Evolutionary conservation across 345 rosid genomes (phyloP).

Genomic region (Erodium maritimum): DNA sequence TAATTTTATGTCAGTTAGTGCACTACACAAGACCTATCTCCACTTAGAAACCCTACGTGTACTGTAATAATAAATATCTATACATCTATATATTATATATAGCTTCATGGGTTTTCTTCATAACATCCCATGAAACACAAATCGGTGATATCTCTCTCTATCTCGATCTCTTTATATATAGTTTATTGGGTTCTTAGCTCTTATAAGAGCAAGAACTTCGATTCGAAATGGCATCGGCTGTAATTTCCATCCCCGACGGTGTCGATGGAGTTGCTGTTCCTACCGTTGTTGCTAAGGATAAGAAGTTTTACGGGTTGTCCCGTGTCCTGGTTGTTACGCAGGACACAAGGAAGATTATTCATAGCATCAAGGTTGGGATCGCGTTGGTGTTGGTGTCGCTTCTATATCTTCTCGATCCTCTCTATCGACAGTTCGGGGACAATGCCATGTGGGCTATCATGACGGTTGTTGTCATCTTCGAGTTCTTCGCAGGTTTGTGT

Average conservation of each 20-base stretch:
- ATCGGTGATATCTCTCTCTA: no score
- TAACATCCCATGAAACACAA: no score
- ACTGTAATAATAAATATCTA: no score
- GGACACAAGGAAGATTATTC: constrained; percentile 27
- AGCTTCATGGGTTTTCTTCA: no score
- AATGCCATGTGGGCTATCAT: constrained; percentile 79
- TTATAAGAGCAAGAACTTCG: not conserved
- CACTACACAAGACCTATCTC: no score
- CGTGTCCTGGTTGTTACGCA: constrained; percentile 1
- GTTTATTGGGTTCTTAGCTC: no score
- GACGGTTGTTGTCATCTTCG: constrained; percentile 69
- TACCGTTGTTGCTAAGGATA: constrained; percentile 6
- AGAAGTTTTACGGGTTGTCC: not conserved
- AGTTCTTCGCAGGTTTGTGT: constrained; percentile 51
- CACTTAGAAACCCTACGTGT: no score
- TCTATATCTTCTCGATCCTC: constrained; percentile 41
- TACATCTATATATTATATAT: no score
- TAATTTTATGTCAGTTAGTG: no score
- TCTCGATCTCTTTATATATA: no score
- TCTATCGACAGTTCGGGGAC: constrained; percentile 46
- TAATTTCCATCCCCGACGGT: constrained; percentile 24
- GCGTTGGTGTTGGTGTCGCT: constrained; percentile 56
- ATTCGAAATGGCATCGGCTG: constrained; percentile 4
- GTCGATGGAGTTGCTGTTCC: constrained; percentile 1
- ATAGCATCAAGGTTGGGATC: constrained; percentile 50